phyloP scores from a whole-genome alignment of 495 filamentous ascomycete genomes.

The Podospora pseudocomata region DNA sequence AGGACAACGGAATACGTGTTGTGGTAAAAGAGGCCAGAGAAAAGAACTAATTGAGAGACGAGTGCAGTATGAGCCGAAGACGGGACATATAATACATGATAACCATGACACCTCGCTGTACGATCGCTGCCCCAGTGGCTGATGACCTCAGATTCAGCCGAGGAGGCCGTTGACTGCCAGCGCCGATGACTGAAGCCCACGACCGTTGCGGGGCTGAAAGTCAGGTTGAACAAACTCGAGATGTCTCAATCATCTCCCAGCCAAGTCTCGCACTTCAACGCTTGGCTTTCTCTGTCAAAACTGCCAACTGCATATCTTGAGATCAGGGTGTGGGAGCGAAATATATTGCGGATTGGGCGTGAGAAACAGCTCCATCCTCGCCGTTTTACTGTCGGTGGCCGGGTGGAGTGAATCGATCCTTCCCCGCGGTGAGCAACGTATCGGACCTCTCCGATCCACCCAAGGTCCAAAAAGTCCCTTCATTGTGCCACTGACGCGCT shows the following conservation, averaged over 20 bases:
- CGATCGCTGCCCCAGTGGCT: not conserved
- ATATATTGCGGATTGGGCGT: not conserved
- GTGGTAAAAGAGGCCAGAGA: too few relatives aligned
- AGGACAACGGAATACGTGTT: too few relatives aligned
- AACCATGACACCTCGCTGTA: not conserved
- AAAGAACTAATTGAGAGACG: too few relatives aligned
- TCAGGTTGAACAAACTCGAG: not conserved
- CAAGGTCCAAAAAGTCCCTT: not conserved
- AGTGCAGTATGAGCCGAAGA: too few relatives aligned
- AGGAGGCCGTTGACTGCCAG: constrained; percentile 2
- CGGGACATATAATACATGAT: too few relatives aligned
- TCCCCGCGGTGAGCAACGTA: not conserved
- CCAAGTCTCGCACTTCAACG: not conserved
- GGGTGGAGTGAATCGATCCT: not conserved
- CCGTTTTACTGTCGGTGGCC: not conserved
- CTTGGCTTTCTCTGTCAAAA: not conserved
- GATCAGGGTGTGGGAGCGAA: not conserved
- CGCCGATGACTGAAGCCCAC: not conserved
- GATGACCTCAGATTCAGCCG: not conserved
- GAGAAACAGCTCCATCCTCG: not conserved
- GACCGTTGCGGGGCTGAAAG: not conserved
- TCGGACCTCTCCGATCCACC: constrained; percentile 4
- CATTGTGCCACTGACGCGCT: not conserved
- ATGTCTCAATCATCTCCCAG: not conserved
- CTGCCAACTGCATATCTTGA: not conserved